These are phyloP conservation scores for Toxicodendron radicans DNA, from an alignment of 345 rosid species.

Conservation along the genomic window DNA sequence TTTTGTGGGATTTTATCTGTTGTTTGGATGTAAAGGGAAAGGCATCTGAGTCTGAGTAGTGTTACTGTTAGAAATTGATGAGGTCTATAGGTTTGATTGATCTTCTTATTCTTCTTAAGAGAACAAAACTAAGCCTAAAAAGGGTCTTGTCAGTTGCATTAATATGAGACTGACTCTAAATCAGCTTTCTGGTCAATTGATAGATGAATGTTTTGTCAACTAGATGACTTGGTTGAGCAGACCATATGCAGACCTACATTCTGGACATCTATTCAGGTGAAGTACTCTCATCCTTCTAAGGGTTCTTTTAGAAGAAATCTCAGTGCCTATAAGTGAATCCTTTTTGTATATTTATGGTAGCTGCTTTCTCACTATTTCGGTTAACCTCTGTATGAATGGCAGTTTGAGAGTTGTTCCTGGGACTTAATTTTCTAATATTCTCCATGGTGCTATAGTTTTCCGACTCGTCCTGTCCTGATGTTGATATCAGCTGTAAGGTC, in stretches of 20 bases:
- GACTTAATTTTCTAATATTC: constrained; percentile 33
- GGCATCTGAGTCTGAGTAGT: constrained; percentile 1
- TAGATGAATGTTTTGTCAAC: constrained; percentile 65
- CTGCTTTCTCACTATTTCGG: constrained; percentile 26
- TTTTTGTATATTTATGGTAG: neutral
- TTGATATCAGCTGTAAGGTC: constrained; percentile 13
- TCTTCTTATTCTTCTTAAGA: constrained; percentile 14
- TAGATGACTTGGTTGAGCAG: constrained; percentile 68
- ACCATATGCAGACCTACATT: constrained; percentile 41
- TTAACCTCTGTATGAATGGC: constrained; percentile 34
- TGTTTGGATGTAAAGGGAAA: constrained; percentile 21
- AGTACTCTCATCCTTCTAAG: constrained; percentile 23
- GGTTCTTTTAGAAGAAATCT: constrained; percentile 11
- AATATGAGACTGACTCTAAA: constrained; percentile 38
- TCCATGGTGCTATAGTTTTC: constrained; percentile 31
- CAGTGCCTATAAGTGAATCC: constrained; percentile 20
- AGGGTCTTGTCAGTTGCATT: constrained; percentile 26
- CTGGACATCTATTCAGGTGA: constrained; percentile 54
- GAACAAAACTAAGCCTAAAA: constrained; percentile 17
- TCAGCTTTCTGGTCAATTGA: constrained; percentile 54
- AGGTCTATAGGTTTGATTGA: constrained; percentile 17
- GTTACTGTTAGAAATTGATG: constrained; percentile 2
- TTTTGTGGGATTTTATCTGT: constrained; percentile 10
- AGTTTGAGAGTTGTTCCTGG: constrained; percentile 36
- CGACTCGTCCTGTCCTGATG: constrained; percentile 17